Percentiles rank a stretch among this genome's conserved stretches.
Evolutionary conservation across 108 stramenopile species (phyloP).

Genomic region (Nitzschia sp.): DNA sequence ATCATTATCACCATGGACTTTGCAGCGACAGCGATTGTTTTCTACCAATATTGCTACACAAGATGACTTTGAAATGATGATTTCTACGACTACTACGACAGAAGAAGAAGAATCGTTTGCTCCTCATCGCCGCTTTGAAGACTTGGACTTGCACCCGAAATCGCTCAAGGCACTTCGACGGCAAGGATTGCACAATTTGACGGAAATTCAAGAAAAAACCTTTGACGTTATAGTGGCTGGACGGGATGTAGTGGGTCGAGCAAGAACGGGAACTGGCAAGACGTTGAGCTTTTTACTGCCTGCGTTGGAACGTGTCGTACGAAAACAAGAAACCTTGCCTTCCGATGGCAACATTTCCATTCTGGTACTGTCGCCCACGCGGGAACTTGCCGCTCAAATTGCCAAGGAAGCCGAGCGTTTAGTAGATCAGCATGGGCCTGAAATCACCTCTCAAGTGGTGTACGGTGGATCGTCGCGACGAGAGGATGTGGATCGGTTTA

Average conservation of each 20-base stretch:
- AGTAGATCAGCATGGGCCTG: conserved; percentile 30
- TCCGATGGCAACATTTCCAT: conserved; percentile 33
- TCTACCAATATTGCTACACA: not conserved
- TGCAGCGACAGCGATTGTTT: not conserved
- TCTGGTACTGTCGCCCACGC: conserved; percentile 90
- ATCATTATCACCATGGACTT: not conserved
- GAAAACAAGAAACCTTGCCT: not conserved
- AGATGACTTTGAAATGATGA: too few species aligned
- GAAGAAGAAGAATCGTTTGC: too few species aligned
- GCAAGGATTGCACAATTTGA: conserved; percentile 61
- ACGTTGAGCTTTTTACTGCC: conserved; percentile 98
- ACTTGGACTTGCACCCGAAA: conserved; percentile 29
- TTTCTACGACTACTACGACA: too few species aligned
- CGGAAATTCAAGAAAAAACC: conserved; percentile 89
- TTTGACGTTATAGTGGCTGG: conserved; percentile 65
- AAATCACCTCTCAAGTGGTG: conserved; percentile 52
- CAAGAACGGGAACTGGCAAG: conserved; percentile 97
- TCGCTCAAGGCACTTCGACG: conserved; percentile 34
- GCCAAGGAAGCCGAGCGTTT: conserved; percentile 69
- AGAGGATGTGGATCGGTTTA: conserved; percentile 52
- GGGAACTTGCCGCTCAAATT: conserved; percentile 94
- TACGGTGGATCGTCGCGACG: conserved; percentile 87
- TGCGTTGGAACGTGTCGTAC: conserved; percentile 53
- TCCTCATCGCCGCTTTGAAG: conserved; percentile 27
- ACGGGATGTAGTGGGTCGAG: conserved; percentile 83